Conservation (phyloP, 2,329 filamentous ascomycete species). For the Pyrenophora graminea region DNA sequence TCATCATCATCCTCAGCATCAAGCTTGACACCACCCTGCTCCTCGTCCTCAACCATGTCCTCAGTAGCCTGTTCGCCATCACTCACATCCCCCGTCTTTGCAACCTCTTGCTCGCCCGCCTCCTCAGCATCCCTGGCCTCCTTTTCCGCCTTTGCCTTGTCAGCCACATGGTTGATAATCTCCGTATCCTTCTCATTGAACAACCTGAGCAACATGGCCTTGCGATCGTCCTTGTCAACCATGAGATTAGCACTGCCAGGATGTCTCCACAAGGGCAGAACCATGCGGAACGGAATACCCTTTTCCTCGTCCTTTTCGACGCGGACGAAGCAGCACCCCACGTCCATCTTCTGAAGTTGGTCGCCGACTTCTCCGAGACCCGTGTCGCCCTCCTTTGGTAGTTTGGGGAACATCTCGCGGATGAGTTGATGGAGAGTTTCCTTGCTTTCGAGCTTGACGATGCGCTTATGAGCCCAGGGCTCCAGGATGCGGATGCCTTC, state of each 20-base stretch:
- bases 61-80: conserved; percentile 8
- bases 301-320: conserved; percentile 74
- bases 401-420: conserved; percentile 95
- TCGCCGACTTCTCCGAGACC: conserved; percentile 86
- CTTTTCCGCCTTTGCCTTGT: conserved; percentile 37
- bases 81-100: conserved; percentile 8
- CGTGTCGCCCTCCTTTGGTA: conserved; percentile 73
- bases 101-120: conserved; percentile 13
- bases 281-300: conserved; percentile 75
- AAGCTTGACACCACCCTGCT: conserved; percentile 10
- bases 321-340: conserved; percentile 89
- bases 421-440: conserved; percentile 81
- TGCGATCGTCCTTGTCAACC: conserved; percentile 95
- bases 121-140: conserved; percentile 24
- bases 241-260: conserved; percentile 92
- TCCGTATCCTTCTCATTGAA: conserved; percentile 88
- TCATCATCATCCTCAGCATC: conserved; percentile 7
- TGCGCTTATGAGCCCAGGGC: conserved; percentile 82
- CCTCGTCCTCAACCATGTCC: conserved; percentile 6
- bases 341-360: conserved; percentile 74
- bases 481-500: conserved; percentile 92
- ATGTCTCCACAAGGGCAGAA: conserved; percentile 92
- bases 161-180: conserved; percentile 53
- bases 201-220: conserved; percentile 84
- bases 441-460: conserved; percentile 75